Conservation (phyloP, 2,329 filamentous ascomycete species). For the Neoarthrinium moseri region DNA sequence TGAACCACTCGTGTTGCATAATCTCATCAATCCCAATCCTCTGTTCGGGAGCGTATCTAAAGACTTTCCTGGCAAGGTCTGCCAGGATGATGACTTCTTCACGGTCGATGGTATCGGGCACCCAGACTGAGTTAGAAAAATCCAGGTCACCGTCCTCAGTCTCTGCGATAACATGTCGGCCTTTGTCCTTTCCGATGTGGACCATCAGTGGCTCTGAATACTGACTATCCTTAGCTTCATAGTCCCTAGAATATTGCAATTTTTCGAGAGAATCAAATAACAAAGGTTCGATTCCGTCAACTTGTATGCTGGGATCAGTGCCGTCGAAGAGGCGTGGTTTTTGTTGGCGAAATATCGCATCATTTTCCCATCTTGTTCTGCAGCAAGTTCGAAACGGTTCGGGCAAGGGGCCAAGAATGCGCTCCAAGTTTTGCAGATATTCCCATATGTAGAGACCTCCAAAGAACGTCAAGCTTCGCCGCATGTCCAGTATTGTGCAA, state of each 20-base stretch:
- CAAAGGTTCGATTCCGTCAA: too few relatives aligned
- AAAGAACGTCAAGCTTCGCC: background rate
- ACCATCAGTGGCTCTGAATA: too few relatives aligned
- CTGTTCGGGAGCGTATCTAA: background rate
- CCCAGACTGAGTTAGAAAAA: background rate
- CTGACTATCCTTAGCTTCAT: too few relatives aligned
- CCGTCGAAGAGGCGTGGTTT: background rate
- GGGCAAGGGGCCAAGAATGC: background rate
- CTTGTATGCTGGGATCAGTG: background rate
- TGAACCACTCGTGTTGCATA: constrained; percentile 6
- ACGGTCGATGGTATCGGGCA: too few relatives aligned
- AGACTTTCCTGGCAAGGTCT: background rate
- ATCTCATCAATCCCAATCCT: constrained; percentile 1
- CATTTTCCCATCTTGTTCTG: background rate
- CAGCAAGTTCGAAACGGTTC: background rate
- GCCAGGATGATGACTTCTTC: constrained; percentile 1
- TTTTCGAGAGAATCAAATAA: too few relatives aligned
- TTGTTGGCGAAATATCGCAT: background rate
- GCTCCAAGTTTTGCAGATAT: background rate
- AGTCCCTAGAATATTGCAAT: too few relatives aligned
- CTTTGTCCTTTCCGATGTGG: too few relatives aligned
- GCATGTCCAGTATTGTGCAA: background rate
- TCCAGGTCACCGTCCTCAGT: background rate
- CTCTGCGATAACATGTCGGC: background rate
- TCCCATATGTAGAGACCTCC: background rate